Conservation (phyloP, 139 green algal genomes). For the Chlorella sp. region DNA sequence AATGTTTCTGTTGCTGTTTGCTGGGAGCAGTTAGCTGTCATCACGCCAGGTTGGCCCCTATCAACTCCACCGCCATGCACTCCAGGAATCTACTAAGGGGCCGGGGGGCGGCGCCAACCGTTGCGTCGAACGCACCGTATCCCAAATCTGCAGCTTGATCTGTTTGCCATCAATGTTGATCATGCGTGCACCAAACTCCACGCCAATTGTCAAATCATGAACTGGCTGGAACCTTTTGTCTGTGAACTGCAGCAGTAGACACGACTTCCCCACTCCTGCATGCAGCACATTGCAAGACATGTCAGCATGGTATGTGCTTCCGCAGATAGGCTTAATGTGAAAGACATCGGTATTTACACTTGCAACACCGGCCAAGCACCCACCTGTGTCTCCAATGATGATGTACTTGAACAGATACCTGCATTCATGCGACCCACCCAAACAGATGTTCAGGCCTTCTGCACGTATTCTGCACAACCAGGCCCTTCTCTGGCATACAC, state of each 20-base stretch:
- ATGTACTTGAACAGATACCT: constrained; percentile 98
- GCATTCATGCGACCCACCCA: neutral
- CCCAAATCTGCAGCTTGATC: constrained; percentile 99
- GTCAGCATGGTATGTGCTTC: no score
- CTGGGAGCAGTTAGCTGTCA: no score
- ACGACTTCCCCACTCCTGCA: constrained; percentile 98
- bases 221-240: constrained; percentile 99
- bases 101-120: neutral
- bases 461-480: neutral
- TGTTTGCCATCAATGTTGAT: constrained; percentile 98
- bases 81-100: no score
- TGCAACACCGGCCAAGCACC: no score
- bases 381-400: constrained; percentile 96
- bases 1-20: no score
- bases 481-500: neutral
- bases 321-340: no score
- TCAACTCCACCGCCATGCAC: no score
- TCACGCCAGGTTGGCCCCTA: no score
- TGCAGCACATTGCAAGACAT: no score
- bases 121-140: constrained; percentile 83
- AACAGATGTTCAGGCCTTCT: neutral
- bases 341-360: no score
- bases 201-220: constrained; percentile 83
- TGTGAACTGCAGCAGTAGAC: constrained; percentile 98
- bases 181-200: constrained; percentile 97